Base-by-base conservation (phyloP, 2,329 filamentous ascomycete species). In the Drechslera avenae region DNA sequence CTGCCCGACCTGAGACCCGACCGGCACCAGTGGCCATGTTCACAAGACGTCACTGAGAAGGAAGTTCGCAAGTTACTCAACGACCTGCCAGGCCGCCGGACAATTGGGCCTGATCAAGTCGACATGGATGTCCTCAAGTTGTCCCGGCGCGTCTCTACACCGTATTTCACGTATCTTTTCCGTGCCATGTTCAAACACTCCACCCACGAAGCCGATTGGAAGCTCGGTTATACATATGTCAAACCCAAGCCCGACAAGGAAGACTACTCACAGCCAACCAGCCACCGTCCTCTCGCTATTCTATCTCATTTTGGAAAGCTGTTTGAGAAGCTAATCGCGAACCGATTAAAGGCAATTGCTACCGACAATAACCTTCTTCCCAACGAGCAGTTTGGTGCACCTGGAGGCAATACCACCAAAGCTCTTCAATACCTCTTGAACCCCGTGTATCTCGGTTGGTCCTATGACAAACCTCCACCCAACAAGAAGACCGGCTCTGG, bases 251-350 rank as follows among this genome's bases (percentile, higher is more conserved):
- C 50, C 8, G 49, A 51, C 12, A 70, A 68, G 43, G 16, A 23
- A 18, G 35, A 47, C 4, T 36, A 59, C 23, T 33, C 32, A 3
- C n/a, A 33, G 14, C 52, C 62, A 0, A 68, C 64, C 34, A 36
- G 46, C 13, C 68, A 70, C 51, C 42, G 64, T 3, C 67, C 61
- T 13, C 63, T 63, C 21, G 57, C 57, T 8, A 39, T 65, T 1
- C 39, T 64, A 5, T 57, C 62, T 35, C 64, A 56, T 9, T 28
- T 70, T 3, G 57, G 60, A 2, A 71, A 70, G 46, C 31, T 56
- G 3, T 28, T 70, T 8, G 67, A 70, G 23, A 17, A 40, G 8
- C 46, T 69, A 8, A 31, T 66, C 12, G 60, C 61, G 3, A 46
- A 52, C 18, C 44, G 64, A 26, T 40, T 66, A 6, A 54, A 34